These are phyloP conservation scores for Suillus discolor DNA, from an alignment of 768 basidiomycete species.

Conservation along the genomic window DNA sequence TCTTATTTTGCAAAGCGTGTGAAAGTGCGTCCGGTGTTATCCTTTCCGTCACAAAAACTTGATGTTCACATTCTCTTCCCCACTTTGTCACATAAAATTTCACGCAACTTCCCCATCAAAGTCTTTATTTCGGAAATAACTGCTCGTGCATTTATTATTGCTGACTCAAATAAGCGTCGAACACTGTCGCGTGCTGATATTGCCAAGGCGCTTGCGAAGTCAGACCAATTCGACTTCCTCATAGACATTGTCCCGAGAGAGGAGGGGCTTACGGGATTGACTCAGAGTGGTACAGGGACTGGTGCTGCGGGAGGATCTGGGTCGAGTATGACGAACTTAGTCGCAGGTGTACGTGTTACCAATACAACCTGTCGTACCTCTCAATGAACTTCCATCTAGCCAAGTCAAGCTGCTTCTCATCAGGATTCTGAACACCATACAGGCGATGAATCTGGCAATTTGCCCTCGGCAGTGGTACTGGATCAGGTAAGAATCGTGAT, in stretches of 20 bases:
- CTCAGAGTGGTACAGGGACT: slow-evolving; percentile 13
- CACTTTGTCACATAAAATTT: neutral
- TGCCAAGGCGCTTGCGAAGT: slow-evolving; percentile 87
- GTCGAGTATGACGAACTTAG: slow-evolving; percentile 18
- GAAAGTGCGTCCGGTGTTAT: slow-evolving; percentile 71
- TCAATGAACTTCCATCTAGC: slow-evolving; percentile 16
- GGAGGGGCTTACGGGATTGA: slow-evolving; percentile 42
- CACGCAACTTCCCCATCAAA: slow-evolving; percentile 31
- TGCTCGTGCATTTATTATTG: slow-evolving; percentile 91
- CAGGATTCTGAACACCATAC: slow-evolving; percentile 28
- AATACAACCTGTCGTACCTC: neutral
- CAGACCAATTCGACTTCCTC: slow-evolving; percentile 96
- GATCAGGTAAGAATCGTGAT: slow-evolving; percentile 22
- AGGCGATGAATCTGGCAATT: slow-evolving; percentile 18
- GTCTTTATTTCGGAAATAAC: slow-evolving; percentile 99
- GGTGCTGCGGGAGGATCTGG: slow-evolving; percentile 3
- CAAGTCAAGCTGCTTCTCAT: slow-evolving; percentile 25
- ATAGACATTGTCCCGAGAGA: slow-evolving; percentile 96
- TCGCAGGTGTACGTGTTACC: slow-evolving; percentile 27
- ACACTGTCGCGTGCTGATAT: slow-evolving; percentile 94
- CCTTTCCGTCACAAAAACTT: neutral
- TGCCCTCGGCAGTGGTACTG: slow-evolving; percentile 23
- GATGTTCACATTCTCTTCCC: slow-evolving; percentile 1
- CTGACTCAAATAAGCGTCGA: slow-evolving; percentile 95
- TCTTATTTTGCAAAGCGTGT: slow-evolving; percentile 97